Conservation (phyloP, 495 filamentous ascomycete genomes). For the Aspergillus conjunctus region DNA sequence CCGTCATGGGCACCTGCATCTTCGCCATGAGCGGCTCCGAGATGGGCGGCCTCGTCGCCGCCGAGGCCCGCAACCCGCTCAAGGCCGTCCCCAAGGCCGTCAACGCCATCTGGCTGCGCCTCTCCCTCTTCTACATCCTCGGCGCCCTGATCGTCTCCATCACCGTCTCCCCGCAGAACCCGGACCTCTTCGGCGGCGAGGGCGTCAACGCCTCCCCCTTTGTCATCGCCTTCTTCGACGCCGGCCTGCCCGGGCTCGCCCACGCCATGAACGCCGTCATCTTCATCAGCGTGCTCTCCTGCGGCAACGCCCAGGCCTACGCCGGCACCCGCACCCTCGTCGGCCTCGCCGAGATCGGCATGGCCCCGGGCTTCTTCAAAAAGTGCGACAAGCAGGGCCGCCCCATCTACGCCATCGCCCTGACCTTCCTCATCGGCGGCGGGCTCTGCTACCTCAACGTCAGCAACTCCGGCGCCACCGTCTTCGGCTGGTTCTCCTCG, state of each 20-base stretch:
- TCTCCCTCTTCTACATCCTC: conserved; percentile 76
- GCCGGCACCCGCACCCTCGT: conserved; percentile 41
- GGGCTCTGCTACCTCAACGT: conserved; percentile 55
- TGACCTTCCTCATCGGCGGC: conserved; percentile 49
- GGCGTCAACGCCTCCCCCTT: conserved; percentile 54
- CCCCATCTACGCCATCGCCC: conserved; percentile 45
- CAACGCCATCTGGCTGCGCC: conserved; percentile 84
- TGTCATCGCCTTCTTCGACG: conserved; percentile 60
- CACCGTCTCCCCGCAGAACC: conserved; percentile 51
- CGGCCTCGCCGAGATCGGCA: conserved; percentile 8
- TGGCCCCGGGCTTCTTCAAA: conserved; percentile 35
- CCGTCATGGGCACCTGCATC: conserved; percentile 49
- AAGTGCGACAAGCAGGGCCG: conserved; percentile 55
- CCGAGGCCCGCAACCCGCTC: conserved; percentile 78
- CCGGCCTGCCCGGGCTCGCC: conserved; percentile 67
- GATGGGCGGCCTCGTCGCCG: conserved; percentile 75
- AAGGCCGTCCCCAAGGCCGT: conserved; percentile 77
- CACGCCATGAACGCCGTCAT: conserved; percentile 78
- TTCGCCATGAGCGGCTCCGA: conserved; percentile 64
- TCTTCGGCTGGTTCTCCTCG: conserved; percentile 65
- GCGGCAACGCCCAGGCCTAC: conserved; percentile 60
- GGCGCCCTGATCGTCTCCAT: conserved; percentile 59
- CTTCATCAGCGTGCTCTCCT: conserved; percentile 65
- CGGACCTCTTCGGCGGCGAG: conserved; percentile 54
- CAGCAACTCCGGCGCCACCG: conserved; percentile 37